These are phyloP conservation scores for Salix purpurea DNA, from an alignment of 345 rosid genomes.

Conservation along the genomic window DNA sequence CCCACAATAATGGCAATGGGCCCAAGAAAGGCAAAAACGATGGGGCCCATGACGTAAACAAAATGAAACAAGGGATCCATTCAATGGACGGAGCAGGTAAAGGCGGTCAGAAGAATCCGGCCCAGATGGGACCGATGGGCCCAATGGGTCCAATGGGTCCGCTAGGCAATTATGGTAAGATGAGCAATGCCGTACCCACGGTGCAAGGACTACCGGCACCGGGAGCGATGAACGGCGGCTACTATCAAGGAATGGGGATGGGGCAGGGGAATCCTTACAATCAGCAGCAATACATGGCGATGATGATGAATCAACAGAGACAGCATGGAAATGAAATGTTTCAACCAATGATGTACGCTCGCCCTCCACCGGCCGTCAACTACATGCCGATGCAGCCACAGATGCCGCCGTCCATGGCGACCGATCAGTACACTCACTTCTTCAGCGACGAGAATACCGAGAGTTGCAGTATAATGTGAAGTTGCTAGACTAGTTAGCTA, in stretches of 20 bases:
- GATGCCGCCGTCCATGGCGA: slow-evolving; percentile 38
- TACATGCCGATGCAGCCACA: slow-evolving; percentile 57
- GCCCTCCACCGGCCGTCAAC: slow-evolving; percentile 48
- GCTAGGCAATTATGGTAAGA: slow-evolving; percentile 32
- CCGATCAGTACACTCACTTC: slow-evolving; percentile 60
- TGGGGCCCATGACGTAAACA: slow-evolving; percentile 35
- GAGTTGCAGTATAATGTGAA: slow-evolving; percentile 73
- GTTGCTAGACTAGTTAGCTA: slow-evolving; percentile 4
- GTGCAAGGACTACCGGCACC: slow-evolving; percentile 68
- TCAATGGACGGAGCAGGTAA: slow-evolving; percentile 41
- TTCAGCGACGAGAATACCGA: slow-evolving; percentile 88
- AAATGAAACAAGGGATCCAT: slow-evolving; percentile 39
- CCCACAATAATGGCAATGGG: slow-evolving; percentile 12
- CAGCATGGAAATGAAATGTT: slow-evolving; percentile 58
- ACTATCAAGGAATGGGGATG: slow-evolving; percentile 43
- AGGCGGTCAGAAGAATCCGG: slow-evolving; percentile 19
- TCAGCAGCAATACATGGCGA: slow-evolving; percentile 57
- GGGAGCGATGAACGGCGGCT: slow-evolving; percentile 44
- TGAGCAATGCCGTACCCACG: slow-evolving; percentile 36
- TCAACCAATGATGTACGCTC: slow-evolving; percentile 78
- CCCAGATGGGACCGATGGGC: slow-evolving; percentile 19
- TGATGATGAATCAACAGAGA: slow-evolving; percentile 61
- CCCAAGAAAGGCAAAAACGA: slow-evolving; percentile 28
- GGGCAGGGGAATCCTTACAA: slow-evolving; percentile 31
- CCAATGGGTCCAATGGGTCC: slow-evolving; percentile 32